Base-by-base conservation (phyloP, 2,329 filamentous ascomycete genomes). In the Sclerotinia borealis region DNA sequence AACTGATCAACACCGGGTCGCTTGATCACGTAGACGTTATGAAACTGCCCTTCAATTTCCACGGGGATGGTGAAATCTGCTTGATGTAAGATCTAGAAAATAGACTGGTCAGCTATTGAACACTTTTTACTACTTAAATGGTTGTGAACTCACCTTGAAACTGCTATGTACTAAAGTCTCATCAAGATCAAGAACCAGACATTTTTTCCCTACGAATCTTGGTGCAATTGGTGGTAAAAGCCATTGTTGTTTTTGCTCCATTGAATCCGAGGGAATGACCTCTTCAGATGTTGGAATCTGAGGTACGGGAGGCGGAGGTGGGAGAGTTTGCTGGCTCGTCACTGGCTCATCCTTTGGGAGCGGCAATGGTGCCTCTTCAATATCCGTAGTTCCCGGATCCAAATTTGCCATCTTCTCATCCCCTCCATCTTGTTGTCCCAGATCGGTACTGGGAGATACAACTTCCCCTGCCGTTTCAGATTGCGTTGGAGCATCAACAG, bases 11-110 rank as follows among this genome's bases (percentile, higher is more conserved):
- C 95, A 61, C 95, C 95, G n/a, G 95, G 95, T 72, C 95, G 87
- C 80, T 99, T 99, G 76, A 99, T 99, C 68, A 99, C 95, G 75
- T 99, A 99, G 61, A 99, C 96, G 73, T 99, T 99, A 79, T 99
- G 95, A 75, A 96, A 98, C 76, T 96, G 96, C 63, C 95, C 95
- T 79, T 99, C 95, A 68, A 99, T 99, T 74, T 99, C 95, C 36
- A 99, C 95, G 0, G 95, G 95, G 74, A 99, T 98, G 7, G 95
- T 99, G 75, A 99, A 98, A 77, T 99, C 95, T 64, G 95, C 95
- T 81, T 98, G 93, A 73, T 98, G 93, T 51, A 99, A 83, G 70
- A 98, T 95, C 93, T 98, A 47, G 29, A 45, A 10, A 34, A 34
- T 11, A 45, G 8, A 22, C 19, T 48, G 34, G 39, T 62, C 45